Base-by-base conservation (phyloP, 495 filamentous ascomycete genomes). In the Aspergillus asperescens region DNA sequence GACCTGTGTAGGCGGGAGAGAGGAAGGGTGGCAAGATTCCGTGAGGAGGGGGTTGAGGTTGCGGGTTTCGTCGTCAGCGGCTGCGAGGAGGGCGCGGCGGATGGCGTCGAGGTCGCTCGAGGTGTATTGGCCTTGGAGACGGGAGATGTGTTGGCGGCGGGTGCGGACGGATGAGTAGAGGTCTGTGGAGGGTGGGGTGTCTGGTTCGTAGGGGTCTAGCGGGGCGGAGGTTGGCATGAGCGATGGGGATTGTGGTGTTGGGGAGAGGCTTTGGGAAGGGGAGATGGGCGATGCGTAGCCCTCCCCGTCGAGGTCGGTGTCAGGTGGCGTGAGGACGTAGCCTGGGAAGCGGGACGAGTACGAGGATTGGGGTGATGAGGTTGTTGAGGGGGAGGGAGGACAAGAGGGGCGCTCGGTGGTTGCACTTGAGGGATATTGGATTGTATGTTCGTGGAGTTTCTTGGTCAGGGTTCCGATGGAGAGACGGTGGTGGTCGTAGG, bases 401-500 rank as follows among this genome's bases (percentile, higher is more conserved):
- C 34, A 50, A 34, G 51, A 52, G 24, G 24, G 39, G 9, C 39
- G 37, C 25, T 40, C 43, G 15, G 25, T 9, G 39, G 15, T 55
- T n/a, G n/a, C n/a, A n/a, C 25, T 28, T 46, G 16, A 53, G 10
- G 63, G 57, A 22, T 59, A 57, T 24, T 67, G 60, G 35, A 76
- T 64, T 3, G 70, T 70, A 47, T 76, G 73, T 55, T 74, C 73
- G 46, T 76, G 71, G 3, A 76, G 53, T 66, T 74, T 75, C 48
- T 67, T 63, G 5, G 73, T 76, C 16, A 76, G 58, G 7, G 68
- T 74, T 41, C 63, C 59, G 42, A 76, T 73, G 5, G 73, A 76
- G 20, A 76, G 64, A 27, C 70, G 70, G n/a, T 49, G 46, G 13
- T 49, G 34, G 23, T 72, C 67, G 60, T 75, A 73, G 25, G 68